These are phyloP conservation scores for Carex parvula DNA, from an alignment of 176 grass and related monocot genomes.

Conservation along the genomic window DNA sequence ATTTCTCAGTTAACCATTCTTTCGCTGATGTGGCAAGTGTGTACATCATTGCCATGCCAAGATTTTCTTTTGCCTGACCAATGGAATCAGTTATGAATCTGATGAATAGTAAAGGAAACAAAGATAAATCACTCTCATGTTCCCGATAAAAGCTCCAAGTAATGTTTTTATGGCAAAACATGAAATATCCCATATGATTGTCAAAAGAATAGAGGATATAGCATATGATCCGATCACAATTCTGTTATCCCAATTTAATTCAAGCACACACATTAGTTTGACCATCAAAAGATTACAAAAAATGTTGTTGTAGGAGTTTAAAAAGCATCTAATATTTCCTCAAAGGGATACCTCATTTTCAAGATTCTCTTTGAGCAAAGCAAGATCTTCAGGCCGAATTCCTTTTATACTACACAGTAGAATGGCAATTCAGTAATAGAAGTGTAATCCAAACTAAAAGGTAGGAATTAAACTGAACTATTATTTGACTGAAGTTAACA, in stretches of 20 bases:
- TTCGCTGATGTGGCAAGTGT: constrained; percentile 90
- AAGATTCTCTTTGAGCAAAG: constrained; percentile 74
- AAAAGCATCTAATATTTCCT: not conserved
- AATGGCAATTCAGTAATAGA: constrained; percentile 27
- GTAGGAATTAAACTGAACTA: constrained; percentile 20
- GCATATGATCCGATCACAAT: not conserved
- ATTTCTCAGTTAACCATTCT: constrained; percentile 95
- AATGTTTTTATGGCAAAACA: not conserved
- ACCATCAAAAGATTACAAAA: not conserved
- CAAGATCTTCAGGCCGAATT: constrained; percentile 79
- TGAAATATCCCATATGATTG: not conserved
- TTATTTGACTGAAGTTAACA: constrained; percentile 25
- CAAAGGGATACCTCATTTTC: constrained; percentile 62
- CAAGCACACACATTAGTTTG: not conserved
- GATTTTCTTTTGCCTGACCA: constrained; percentile 78
- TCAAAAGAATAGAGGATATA: not conserved
- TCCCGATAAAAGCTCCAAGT: not conserved
- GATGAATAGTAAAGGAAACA: constrained; percentile 23
- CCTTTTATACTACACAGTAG: constrained; percentile 59
- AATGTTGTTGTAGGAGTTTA: not conserved
- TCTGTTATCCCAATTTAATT: not conserved
- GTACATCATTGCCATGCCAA: constrained; percentile 99
- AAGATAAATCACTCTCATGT: not conserved
- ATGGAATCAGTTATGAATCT: constrained; percentile 18
- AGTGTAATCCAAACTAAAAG: constrained; percentile 3